Percentiles rank a stretch among this genome's conserved stretches.
These are phyloP conservation scores for Penicillium maclennaniae DNA, from an alignment of 495 filamentous ascomycete genomes.

Conservation along the genomic window DNA sequence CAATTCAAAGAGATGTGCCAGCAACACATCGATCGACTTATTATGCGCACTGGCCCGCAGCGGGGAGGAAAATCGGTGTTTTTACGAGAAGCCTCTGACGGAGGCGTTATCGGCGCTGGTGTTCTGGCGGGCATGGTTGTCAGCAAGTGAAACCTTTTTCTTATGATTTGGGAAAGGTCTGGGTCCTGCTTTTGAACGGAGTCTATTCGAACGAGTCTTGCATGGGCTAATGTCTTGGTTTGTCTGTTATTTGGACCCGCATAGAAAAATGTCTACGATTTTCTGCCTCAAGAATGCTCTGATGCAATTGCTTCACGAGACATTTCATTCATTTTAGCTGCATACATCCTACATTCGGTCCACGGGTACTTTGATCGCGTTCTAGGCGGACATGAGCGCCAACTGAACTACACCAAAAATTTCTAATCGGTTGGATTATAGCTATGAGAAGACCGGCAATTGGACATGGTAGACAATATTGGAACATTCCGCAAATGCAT, in stretches of 20 bases:
- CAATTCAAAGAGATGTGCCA: slow-evolving; percentile 68
- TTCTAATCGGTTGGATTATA: too few species aligned
- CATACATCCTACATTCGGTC: neutral
- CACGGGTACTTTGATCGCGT: too few species aligned
- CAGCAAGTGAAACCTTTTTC: slow-evolving; percentile 19
- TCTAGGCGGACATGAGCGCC: too few species aligned
- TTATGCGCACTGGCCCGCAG: slow-evolving; percentile 52
- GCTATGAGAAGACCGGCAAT: too few species aligned
- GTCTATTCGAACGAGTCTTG: slow-evolving; percentile 6
- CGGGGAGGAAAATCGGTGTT: slow-evolving; percentile 57
- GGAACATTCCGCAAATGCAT: neutral
- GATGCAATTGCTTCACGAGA: neutral
- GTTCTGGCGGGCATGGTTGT: slow-evolving; percentile 63
- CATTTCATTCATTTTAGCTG: neutral
- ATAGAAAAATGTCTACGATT: neutral
- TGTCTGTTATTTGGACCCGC: neutral
- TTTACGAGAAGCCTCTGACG: slow-evolving; percentile 67
- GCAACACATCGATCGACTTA: slow-evolving; percentile 59
- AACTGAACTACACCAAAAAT: too few species aligned
- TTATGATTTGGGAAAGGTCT: neutral
- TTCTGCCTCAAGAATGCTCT: neutral
- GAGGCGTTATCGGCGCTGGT: slow-evolving; percentile 72
- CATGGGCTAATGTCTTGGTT: neutral
- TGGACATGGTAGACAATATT: neutral
- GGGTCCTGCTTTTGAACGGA: neutral